Evolutionary conservation across 148 eudicot genomes (phyloP).

Genomic region (Polygonum aviculare): DNA sequence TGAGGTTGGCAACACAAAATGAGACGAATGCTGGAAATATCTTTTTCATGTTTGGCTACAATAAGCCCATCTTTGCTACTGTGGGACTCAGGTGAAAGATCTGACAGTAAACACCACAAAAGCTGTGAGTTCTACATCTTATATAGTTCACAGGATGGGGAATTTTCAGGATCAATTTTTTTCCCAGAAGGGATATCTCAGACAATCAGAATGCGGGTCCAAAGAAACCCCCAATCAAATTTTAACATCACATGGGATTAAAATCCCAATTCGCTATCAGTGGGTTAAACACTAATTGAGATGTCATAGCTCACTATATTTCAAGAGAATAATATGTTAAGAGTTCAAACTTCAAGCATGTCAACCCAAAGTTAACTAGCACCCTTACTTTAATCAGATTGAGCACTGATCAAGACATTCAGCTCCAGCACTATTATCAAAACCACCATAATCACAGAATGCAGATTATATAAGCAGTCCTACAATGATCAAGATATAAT

Average conservation of each 20-base stretch:
- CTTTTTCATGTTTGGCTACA: neutral
- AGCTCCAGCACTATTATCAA: neutral
- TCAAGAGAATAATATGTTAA: neutral
- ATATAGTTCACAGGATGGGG: neutral
- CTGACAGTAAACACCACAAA: neutral
- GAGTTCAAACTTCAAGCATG: neutral
- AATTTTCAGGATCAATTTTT: neutral
- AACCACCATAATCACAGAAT: neutral
- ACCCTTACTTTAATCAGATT: neutral
- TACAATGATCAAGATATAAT: neutral
- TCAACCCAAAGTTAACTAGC: neutral
- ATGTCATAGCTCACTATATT: neutral
- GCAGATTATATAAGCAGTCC: neutral
- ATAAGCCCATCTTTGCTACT: neutral
- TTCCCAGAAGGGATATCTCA: neutral
- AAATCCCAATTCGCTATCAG: neutral
- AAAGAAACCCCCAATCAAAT: neutral
- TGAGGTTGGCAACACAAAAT: constrained; percentile 6
- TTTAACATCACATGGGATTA: neutral
- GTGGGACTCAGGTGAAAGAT: neutral
- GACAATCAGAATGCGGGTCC: neutral
- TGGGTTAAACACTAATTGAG: neutral
- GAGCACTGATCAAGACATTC: neutral
- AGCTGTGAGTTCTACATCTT: neutral
- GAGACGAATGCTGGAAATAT: constrained; percentile 1